phyloP scores from a whole-genome alignment of 1,284 basidiomycete species.

The Inonotus hispidus region DNA sequence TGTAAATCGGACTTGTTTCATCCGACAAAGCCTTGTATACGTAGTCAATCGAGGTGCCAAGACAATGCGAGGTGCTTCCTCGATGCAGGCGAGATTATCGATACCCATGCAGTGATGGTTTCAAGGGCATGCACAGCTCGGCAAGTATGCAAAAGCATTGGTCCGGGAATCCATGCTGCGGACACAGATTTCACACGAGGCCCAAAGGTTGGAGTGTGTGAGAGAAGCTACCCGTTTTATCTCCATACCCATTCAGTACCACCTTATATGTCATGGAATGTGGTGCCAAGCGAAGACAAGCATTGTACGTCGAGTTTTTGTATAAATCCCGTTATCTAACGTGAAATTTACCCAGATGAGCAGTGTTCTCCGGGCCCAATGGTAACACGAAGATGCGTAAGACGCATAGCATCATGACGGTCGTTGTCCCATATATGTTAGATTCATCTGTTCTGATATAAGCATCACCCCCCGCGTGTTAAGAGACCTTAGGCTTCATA shows the following conservation, averaged over 20 bases:
- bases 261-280: background rate
- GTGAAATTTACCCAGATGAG: background rate
- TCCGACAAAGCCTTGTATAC: no score
- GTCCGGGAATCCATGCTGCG: background rate
- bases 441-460: background rate
- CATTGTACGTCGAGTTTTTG: background rate
- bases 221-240: conserved; percentile 6
- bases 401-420: background rate
- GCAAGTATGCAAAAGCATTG: no score
- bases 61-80: no score
- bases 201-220: conserved; percentile 7
- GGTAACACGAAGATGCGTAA: background rate
- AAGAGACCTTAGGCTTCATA: no score
- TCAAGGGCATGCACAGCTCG: no score
- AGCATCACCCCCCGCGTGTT: background rate
- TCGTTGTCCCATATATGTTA: background rate
- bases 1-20: no score
- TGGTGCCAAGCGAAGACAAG: background rate
- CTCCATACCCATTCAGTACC: background rate
- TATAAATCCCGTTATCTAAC: background rate
- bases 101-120: no score
- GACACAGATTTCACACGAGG: background rate
- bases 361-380: background rate
- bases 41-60: no score
- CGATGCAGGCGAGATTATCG: no score